These are phyloP conservation scores for Conoideocrella luteorostrata DNA, from an alignment of 2,329 filamentous ascomycete genomes.

Conservation along the genomic window DNA sequence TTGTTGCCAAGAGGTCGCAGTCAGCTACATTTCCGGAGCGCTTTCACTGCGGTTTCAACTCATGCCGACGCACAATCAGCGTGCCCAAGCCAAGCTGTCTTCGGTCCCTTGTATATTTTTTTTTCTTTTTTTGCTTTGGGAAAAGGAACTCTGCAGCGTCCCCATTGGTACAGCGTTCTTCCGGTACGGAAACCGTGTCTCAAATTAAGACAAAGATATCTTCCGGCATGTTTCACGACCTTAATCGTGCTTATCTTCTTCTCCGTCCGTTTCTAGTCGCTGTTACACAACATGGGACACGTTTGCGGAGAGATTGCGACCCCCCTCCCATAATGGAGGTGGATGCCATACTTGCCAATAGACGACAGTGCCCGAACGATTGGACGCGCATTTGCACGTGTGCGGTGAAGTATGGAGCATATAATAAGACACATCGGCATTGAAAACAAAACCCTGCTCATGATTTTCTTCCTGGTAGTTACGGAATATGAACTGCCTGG, in stretches of 20 bases:
- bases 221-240: conserved; percentile 4
- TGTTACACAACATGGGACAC: conserved; percentile 4
- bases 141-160: not conserved
- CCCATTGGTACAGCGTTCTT: not conserved
- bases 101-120: not conserved
- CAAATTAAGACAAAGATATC: conserved; percentile 1
- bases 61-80: too few species aligned
- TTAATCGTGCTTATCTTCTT: not conserved
- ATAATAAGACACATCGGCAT: not conserved
- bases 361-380: too few species aligned
- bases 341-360: not conserved
- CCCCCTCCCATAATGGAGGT: conserved; percentile 1
- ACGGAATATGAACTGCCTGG: too few species aligned
- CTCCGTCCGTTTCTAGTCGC: conserved; percentile 5
- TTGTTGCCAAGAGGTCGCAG: too few species aligned
- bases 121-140: not conserved
- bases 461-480: not conserved
- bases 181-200: not conserved
- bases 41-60: too few species aligned
- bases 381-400: too few species aligned
- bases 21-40: too few species aligned
- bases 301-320: not conserved
- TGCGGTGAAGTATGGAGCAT: not conserved
- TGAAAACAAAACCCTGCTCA: not conserved
- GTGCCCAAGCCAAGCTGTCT: not conserved